These are phyloP conservation scores for Coleophoma cylindrospora DNA, from an alignment of 2,329 filamentous ascomycete species.

Conservation along the genomic window DNA sequence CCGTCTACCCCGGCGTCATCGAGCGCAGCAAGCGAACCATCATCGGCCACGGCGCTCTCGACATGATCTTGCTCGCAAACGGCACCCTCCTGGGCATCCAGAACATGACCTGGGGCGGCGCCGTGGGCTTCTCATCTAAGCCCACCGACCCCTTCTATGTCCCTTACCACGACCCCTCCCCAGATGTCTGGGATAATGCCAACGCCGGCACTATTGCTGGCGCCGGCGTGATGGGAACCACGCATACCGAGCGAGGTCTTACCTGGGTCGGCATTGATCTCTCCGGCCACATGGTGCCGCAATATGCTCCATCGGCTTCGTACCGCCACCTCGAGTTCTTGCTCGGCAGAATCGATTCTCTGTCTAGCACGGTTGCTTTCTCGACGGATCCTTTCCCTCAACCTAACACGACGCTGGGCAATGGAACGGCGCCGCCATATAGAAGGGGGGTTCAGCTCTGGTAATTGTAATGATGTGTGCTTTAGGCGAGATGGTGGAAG, in stretches of 20 bases:
- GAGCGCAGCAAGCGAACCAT: slow-evolving; percentile 69
- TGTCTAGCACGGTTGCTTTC: slow-evolving; percentile 39
- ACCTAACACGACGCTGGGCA: slow-evolving; percentile 8
- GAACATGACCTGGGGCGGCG: slow-evolving; percentile 64
- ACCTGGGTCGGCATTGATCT: slow-evolving; percentile 63
- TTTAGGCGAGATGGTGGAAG: neutral
- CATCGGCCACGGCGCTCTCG: slow-evolving; percentile 64
- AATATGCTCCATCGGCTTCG: slow-evolving; percentile 63
- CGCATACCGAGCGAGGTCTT: slow-evolving; percentile 69
- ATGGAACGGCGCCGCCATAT: slow-evolving; percentile 11
- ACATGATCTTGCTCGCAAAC: slow-evolving; percentile 54
- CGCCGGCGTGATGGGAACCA: slow-evolving; percentile 63
- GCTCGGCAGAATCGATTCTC: slow-evolving; percentile 60
- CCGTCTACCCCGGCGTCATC: slow-evolving; percentile 64
- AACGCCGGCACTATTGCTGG: slow-evolving; percentile 51
- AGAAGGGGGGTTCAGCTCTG: neutral
- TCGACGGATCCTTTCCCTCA: slow-evolving; percentile 16
- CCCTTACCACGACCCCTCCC: slow-evolving; percentile 56
- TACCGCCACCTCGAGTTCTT: slow-evolving; percentile 73
- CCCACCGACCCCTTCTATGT: slow-evolving; percentile 28
- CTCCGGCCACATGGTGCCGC: slow-evolving; percentile 59
- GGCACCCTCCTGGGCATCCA: slow-evolving; percentile 56
- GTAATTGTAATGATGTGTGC: neutral
- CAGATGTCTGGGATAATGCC: slow-evolving; percentile 31
- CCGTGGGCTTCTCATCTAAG: slow-evolving; percentile 49